phyloP scores from a whole-genome alignment of 768 basidiomycete species.

The Mrakia hoshinonis region DNA sequence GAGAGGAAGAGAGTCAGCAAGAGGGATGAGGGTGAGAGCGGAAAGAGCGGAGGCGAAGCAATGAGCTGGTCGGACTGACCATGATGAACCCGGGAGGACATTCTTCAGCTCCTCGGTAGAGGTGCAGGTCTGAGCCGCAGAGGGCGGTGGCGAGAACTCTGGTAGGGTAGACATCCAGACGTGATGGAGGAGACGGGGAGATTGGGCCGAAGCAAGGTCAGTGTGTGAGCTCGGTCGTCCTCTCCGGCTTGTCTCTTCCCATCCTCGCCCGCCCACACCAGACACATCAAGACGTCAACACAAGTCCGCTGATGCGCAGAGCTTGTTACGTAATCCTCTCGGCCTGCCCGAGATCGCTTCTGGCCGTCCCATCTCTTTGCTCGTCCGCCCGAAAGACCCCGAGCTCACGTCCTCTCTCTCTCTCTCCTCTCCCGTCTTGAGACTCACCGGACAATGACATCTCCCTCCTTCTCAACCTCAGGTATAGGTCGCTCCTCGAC shows the following conservation, averaged over 20 bases:
- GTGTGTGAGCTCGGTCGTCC: too few relatives aligned
- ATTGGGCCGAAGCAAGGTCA: not conserved
- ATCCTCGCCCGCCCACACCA: too few relatives aligned
- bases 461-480: not conserved
- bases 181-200: not conserved
- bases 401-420: not conserved
- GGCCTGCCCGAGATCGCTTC: not conserved
- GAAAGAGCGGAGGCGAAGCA: not conserved
- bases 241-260: too few relatives aligned
- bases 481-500: slow-evolving; percentile 25
- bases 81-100: slow-evolving; percentile 23
- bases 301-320: too few relatives aligned
- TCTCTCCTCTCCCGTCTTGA: not conserved
- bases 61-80: not conserved
- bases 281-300: too few relatives aligned
- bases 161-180: not conserved
- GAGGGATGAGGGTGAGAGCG: not conserved
- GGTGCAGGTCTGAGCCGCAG: slow-evolving; percentile 60
- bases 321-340: too few relatives aligned
- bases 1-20: too few relatives aligned
- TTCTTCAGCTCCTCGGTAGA: slow-evolving; percentile 58
- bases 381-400: too few relatives aligned
- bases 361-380: too few relatives aligned
- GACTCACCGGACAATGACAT: slow-evolving; percentile 16
- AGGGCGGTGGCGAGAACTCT: slow-evolving; percentile 33